These are phyloP conservation scores for Fistulifera pelliculosa DNA, from an alignment of 108 stramenopile genomes.

Conservation along the genomic window DNA sequence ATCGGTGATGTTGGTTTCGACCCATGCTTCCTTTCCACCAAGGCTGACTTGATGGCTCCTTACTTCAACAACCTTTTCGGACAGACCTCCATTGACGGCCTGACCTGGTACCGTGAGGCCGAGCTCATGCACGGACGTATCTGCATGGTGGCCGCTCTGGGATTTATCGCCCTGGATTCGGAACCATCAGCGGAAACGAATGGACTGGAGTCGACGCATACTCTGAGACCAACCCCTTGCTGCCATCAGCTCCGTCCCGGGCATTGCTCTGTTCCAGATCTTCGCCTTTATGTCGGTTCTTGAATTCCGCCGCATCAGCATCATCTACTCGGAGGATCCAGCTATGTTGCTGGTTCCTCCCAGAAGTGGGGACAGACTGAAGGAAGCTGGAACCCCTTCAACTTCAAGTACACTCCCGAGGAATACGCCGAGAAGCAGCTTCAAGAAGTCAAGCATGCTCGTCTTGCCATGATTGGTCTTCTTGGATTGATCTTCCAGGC, in stretches of 20 bases:
- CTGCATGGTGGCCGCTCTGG: slow-evolving; percentile 92
- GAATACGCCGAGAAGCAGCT: slow-evolving; percentile 92
- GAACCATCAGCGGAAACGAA: slow-evolving; percentile 91
- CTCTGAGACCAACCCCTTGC: slow-evolving; percentile 89
- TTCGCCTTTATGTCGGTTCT: slow-evolving; percentile 71
- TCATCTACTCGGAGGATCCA: slow-evolving; percentile 71
- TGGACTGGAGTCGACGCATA: slow-evolving; percentile 88
- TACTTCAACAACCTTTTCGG: slow-evolving; percentile 52
- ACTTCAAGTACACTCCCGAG: slow-evolving; percentile 87
- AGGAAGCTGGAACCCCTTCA: slow-evolving; percentile 89
- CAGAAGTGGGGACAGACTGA: slow-evolving; percentile 84
- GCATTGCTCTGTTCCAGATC: slow-evolving; percentile 80
- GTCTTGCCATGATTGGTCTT: slow-evolving; percentile 93
- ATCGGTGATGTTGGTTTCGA: slow-evolving; percentile 95
- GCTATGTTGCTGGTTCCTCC: slow-evolving; percentile 73
- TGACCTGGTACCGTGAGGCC: slow-evolving; percentile 93
- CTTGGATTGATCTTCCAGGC: slow-evolving; percentile 85
- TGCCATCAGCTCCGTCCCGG: slow-evolving; percentile 76
- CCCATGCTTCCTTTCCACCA: slow-evolving; percentile 91
- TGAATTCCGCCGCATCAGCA: slow-evolving; percentile 78
- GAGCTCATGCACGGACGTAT: slow-evolving; percentile 97
- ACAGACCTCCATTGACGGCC: slow-evolving; percentile 41
- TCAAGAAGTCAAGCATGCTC: slow-evolving; percentile 97
- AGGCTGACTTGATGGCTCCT: slow-evolving; percentile 31
- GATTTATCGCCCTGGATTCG: slow-evolving; percentile 91